Evolutionary conservation across 768 basidiomycete species (phyloP).

Genomic region (Grammothele lineata): DNA sequence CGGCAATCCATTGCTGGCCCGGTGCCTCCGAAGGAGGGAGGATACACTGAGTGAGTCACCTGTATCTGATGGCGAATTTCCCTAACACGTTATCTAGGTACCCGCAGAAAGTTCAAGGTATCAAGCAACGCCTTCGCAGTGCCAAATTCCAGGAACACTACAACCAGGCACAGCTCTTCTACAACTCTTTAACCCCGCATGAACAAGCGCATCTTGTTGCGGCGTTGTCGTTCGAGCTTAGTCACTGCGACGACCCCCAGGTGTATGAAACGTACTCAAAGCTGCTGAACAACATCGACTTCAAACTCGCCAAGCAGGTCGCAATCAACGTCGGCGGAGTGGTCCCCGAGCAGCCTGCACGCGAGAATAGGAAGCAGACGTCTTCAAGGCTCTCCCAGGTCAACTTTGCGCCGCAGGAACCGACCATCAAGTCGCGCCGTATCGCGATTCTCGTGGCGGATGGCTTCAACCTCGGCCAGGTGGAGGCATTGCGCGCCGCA

Average conservation of each 20-base stretch:
- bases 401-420: slow-evolving; percentile 48
- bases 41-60: slow-evolving; percentile 47
- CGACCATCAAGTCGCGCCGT: slow-evolving; percentile 61
- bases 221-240: slow-evolving; percentile 80
- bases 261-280: slow-evolving; percentile 69
- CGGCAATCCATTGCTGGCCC: slow-evolving; percentile 50
- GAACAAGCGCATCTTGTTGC: slow-evolving; percentile 71
- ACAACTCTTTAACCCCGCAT: slow-evolving; percentile 66
- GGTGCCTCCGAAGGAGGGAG: slow-evolving; percentile 46
- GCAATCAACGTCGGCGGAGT: slow-evolving; percentile 61
- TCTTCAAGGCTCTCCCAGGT: slow-evolving; percentile 56
- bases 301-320: slow-evolving; percentile 65
- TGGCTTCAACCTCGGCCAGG: slow-evolving; percentile 62
- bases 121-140: slow-evolving; percentile 59
- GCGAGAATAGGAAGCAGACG: slow-evolving; percentile 54
- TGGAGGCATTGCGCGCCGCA: slow-evolving; percentile 52
- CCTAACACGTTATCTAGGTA: slow-evolving; percentile 30
- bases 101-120: slow-evolving; percentile 45
- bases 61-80: background rate
- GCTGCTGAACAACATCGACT: slow-evolving; percentile 68
- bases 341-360: slow-evolving; percentile 47
- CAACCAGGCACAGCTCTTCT: slow-evolving; percentile 75
- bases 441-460: slow-evolving; percentile 76
- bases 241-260: slow-evolving; percentile 71
- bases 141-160: slow-evolving; percentile 78